Percentiles rank a stretch among this genome's conserved stretches.
Conservation (phyloP, 2,329 filamentous ascomycete genomes). For the Pseudogymnoascus sp. region DNA sequence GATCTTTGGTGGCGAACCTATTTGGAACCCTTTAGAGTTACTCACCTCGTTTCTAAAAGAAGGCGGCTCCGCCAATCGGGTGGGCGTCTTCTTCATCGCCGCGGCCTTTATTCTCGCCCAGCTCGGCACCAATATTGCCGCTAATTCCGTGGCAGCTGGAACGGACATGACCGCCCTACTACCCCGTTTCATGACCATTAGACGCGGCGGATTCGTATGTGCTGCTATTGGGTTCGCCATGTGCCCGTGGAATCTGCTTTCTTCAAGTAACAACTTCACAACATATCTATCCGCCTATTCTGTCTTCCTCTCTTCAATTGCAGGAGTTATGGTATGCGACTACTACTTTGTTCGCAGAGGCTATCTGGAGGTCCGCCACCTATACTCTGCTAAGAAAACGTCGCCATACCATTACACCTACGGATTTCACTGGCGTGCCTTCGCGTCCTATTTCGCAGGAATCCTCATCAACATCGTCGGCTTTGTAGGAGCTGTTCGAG, state of each 20-base stretch:
- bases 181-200: conserved; percentile 74
- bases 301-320: conserved; percentile 88
- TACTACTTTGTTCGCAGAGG: conserved; percentile 82
- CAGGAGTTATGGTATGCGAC: conserved; percentile 81
- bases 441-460: conserved; percentile 71
- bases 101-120: conserved; percentile 68
- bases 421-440: conserved; percentile 77
- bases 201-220: conserved; percentile 80
- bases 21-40: conserved; percentile 67
- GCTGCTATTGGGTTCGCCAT: conserved; percentile 72
- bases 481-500: conserved; percentile 73
- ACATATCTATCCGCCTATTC: conserved; percentile 88
- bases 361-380: conserved; percentile 67
- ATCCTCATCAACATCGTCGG: conserved; percentile 88
- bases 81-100: conserved; percentile 68
- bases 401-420: conserved; percentile 66
- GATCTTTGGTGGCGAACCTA: conserved; percentile 53
- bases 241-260: conserved; percentile 77
- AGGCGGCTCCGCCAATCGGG: conserved; percentile 59
- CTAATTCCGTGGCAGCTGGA: conserved; percentile 69
- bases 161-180: conserved; percentile 76
- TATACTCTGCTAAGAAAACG: conserved; percentile 63
- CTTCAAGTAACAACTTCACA: conserved; percentile 71
- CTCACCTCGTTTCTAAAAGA: conserved; percentile 56
- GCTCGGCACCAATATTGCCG: conserved; percentile 81